Conservation (phyloP, 768 basidiomycete species). For the Xerocomus potaroensis region DNA sequence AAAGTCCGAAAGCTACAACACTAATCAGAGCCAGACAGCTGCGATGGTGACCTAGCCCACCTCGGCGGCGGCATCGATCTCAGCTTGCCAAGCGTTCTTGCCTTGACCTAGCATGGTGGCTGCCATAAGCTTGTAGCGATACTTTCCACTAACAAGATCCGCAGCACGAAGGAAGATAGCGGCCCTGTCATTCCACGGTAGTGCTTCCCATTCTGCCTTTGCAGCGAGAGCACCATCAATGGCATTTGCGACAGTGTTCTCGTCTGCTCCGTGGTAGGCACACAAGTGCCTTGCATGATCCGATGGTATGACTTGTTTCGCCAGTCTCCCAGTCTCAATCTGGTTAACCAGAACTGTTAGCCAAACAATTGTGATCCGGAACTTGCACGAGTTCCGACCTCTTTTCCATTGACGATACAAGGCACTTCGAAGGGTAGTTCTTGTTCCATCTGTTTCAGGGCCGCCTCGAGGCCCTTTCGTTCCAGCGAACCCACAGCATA, state of each 20-base stretch:
- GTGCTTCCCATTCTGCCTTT: conserved; percentile 83
- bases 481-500: conserved; percentile 82
- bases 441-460: conserved; percentile 75
- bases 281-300: conserved; percentile 81
- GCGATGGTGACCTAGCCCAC: conserved; percentile 37
- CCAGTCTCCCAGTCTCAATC: conserved; percentile 78
- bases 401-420: conserved; percentile 86
- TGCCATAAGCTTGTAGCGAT: conserved; percentile 90
- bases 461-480: conserved; percentile 64
- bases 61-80: conserved; percentile 99
- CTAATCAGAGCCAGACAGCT: conserved; percentile 5
- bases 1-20: conserved; percentile 75
- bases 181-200: conserved; percentile 97
- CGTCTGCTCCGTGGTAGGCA: conserved; percentile 85
- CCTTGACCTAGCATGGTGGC: conserved; percentile 98
- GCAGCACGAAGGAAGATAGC: conserved; percentile 99
- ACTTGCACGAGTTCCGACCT: conserved; percentile 47
- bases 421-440: conserved; percentile 90
- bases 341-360: conserved; percentile 26
- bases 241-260: conserved; percentile 66
- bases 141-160: conserved; percentile 92
- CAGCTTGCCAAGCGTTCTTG: conserved; percentile 99
- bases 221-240: conserved; percentile 87
- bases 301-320: conserved; percentile 80
- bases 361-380: neutral